Conservation (phyloP, 1,139 yeast genomes). For the Wickerhamomyces sp. region DNA sequence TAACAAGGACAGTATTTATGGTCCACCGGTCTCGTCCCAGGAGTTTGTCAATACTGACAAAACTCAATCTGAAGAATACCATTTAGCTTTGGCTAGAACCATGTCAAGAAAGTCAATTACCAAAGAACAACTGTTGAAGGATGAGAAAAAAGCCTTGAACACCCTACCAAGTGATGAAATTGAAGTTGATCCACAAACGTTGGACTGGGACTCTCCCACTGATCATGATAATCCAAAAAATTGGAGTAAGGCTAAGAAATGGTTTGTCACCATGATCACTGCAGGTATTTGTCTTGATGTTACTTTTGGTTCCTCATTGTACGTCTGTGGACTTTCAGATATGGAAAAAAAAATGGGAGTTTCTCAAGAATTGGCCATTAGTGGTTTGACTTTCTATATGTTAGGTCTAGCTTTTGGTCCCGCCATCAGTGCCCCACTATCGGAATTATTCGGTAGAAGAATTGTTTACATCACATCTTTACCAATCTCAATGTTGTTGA, state of each 20-base stretch:
- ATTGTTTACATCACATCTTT: slow-evolving; percentile 54
- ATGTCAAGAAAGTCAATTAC: slow-evolving; percentile 20
- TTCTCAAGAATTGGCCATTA: slow-evolving; percentile 53
- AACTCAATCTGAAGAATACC: slow-evolving; percentile 17
- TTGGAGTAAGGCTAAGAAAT: slow-evolving; percentile 59
- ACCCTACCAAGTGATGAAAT: slow-evolving; percentile 5
- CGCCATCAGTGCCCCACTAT: slow-evolving; percentile 68
- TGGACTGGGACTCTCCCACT: slow-evolving; percentile 58
- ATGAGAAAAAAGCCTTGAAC: slow-evolving; percentile 1
- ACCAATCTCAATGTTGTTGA: slow-evolving; percentile 67
- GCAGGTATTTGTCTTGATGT: slow-evolving; percentile 63
- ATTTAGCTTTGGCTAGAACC: slow-evolving; percentile 20
- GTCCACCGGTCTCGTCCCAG: slow-evolving; percentile 11
- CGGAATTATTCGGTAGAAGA: slow-evolving; percentile 71
- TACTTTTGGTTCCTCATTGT: slow-evolving; percentile 67
- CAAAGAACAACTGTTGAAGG: slow-evolving; percentile 5
- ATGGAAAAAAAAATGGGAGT: slow-evolving; percentile 40
- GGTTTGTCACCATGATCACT: slow-evolving; percentile 59
- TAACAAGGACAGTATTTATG: slow-evolving; percentile 13
- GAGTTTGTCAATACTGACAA: slow-evolving; percentile 3
- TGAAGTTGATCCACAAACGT: slow-evolving; percentile 33
- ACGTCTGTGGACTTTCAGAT: slow-evolving; percentile 57
- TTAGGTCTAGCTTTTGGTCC: slow-evolving; percentile 73
- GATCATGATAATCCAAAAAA: slow-evolving; percentile 62
- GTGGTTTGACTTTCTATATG: slow-evolving; percentile 68